Percentiles rank a stretch among this genome's conserved stretches.
Conservation (phyloP, 495 filamentous ascomycete genomes). For the Penicillium nucicola region DNA sequence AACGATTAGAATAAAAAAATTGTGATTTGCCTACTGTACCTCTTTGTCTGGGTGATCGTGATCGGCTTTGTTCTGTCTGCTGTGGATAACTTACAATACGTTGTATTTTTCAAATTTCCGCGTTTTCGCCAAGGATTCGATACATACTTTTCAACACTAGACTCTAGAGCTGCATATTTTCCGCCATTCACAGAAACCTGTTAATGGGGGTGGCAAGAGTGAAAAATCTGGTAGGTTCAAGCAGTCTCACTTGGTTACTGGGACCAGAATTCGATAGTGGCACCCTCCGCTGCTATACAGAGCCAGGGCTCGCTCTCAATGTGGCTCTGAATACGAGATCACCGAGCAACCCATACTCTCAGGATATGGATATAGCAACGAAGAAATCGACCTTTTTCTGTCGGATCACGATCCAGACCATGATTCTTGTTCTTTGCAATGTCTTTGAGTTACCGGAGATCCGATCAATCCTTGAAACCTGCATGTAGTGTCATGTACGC, state of each 20-base stretch:
- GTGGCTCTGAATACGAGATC: constrained; percentile 1
- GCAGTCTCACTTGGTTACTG: not conserved
- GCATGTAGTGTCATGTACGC: constrained; percentile 1
- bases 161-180: not conserved
- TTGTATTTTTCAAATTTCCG: constrained; percentile 12
- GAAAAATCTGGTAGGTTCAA: not conserved
- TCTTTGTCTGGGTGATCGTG: not conserved
- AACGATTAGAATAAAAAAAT: not conserved
- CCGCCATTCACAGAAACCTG: not conserved
- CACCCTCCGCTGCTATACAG: too few species aligned
- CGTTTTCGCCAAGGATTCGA: not conserved
- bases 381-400: not conserved
- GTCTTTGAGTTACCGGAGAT: constrained; percentile 1
- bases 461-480: constrained; percentile 6
- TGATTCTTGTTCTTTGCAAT: not conserved
- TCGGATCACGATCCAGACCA: not conserved
- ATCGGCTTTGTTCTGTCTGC: not conserved
- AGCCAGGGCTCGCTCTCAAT: not conserved
- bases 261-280: not conserved
- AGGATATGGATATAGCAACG: not conserved
- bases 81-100: not conserved
- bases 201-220: not conserved
- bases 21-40: not conserved
- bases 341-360: not conserved
- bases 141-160: not conserved